Evolutionary conservation across 2,329 filamentous ascomycete genomes (phyloP).

Genomic region (Aureobasidium sp.): DNA sequence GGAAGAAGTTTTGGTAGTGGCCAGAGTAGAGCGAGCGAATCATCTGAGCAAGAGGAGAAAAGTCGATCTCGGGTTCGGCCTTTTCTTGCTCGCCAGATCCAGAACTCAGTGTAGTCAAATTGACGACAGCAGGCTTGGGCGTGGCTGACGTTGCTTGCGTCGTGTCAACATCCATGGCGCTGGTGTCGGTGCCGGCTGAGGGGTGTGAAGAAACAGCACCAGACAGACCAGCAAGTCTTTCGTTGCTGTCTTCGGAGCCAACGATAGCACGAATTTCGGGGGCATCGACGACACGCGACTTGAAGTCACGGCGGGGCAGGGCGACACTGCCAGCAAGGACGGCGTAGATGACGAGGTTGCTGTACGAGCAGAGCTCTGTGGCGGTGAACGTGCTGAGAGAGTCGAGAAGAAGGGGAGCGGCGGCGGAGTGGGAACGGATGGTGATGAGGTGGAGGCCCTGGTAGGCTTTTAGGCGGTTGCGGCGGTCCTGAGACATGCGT

Average conservation of each 20-base stretch:
- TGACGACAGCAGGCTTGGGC: constrained; percentile 65
- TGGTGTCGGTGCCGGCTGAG: constrained; percentile 64
- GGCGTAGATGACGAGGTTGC: constrained; percentile 86
- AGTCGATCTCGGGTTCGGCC: constrained; percentile 77
- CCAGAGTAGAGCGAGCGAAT: constrained; percentile 90
- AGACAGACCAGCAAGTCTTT: constrained; percentile 75
- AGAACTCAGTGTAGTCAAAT: constrained; percentile 72
- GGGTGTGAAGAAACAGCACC: constrained; percentile 77
- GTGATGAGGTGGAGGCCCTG: constrained; percentile 91
- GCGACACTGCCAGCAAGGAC: constrained; percentile 91
- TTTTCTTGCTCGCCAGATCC: constrained; percentile 64
- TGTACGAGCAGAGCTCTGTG: constrained; percentile 97
- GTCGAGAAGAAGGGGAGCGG: constrained; percentile 87
- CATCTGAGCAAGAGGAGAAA: constrained; percentile 76
- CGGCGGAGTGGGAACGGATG: constrained; percentile 79
- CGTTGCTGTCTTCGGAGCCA: constrained; percentile 65
- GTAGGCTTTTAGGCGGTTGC: constrained; percentile 98
- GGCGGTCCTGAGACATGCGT: constrained; percentile 53
- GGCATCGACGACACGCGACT: constrained; percentile 96
- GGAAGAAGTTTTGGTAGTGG: constrained; percentile 91
- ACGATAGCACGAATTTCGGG: constrained; percentile 97
- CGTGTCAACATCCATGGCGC: constrained; percentile 36
- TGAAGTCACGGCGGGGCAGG: constrained; percentile 95
- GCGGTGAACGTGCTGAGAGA: constrained; percentile 97
- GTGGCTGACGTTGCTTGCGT: constrained; percentile 37